Evolutionary conservation across 2,329 filamentous ascomycete species (phyloP).

Genomic region (Exophiala spinifera): DNA sequence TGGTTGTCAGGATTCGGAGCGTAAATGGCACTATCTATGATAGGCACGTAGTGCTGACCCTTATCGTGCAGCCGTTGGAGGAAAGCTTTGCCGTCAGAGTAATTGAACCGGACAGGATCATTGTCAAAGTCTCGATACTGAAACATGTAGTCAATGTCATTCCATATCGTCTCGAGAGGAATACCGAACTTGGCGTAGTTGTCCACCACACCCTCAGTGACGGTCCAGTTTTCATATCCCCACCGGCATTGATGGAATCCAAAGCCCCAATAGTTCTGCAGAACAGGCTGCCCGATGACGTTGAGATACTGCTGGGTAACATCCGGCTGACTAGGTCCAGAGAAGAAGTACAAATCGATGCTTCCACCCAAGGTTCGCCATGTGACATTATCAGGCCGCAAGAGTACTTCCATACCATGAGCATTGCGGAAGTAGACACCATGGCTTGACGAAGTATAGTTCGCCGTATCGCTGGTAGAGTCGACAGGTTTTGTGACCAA

Average conservation of each 20-base stretch:
- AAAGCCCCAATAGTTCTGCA: conserved; percentile 79
- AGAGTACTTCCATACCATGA: conserved; percentile 70
- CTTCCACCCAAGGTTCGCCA: conserved; percentile 73
- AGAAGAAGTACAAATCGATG: conserved; percentile 76
- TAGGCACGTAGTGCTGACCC: conserved; percentile 59
- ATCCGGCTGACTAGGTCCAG: conserved; percentile 65
- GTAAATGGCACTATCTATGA: conserved; percentile 65
- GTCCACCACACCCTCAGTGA: conserved; percentile 55
- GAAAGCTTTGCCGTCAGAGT: conserved; percentile 50
- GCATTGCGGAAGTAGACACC: conserved; percentile 75
- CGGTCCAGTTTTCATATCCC: conserved; percentile 71
- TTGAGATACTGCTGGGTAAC: conserved; percentile 71
- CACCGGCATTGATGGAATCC: conserved; percentile 82
- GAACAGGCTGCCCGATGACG: conserved; percentile 66
- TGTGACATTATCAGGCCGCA: conserved; percentile 62
- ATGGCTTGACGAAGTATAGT: conserved; percentile 61
- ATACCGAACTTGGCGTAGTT: conserved; percentile 55
- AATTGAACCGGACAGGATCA: conserved; percentile 52
- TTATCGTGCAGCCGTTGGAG: conserved; percentile 52
- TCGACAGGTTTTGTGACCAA: conserved; percentile 55
- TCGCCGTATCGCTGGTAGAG: conserved; percentile 42
- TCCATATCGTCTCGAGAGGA: conserved; percentile 53
- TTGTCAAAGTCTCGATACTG: conserved; percentile 59
- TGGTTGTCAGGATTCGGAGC: conserved; percentile 67
- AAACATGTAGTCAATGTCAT: conserved; percentile 54